These are phyloP conservation scores for Leishmania gerbilli DNA, from an alignment of 208 protist genomes.

Conservation along the genomic window DNA sequence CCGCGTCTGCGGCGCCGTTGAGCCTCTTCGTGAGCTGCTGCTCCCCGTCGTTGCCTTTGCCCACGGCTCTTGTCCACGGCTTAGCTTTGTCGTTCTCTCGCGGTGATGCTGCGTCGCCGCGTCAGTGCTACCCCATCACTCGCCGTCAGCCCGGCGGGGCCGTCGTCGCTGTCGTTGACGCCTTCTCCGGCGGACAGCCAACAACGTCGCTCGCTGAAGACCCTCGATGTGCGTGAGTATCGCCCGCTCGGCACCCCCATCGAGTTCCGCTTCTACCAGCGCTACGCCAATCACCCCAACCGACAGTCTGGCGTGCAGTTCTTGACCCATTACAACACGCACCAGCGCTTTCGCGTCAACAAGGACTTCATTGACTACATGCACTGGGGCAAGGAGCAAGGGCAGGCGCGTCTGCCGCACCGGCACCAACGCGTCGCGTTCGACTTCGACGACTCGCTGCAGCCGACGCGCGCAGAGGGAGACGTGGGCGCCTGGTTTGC, in stretches of 20 bases:
- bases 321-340: slow-evolving; percentile 89
- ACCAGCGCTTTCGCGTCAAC: slow-evolving; percentile 87
- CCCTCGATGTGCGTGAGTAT: slow-evolving; percentile 87
- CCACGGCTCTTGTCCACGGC: neutral
- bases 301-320: slow-evolving; percentile 89
- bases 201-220: slow-evolving; percentile 69
- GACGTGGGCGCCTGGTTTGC: slow-evolving; percentile 55
- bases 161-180: neutral
- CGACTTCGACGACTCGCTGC: slow-evolving; percentile 88
- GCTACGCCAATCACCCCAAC: slow-evolving; percentile 91
- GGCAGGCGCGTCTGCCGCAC: slow-evolving; percentile 87
- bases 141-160: neutral
- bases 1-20: neutral
- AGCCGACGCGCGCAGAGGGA: slow-evolving; percentile 57
- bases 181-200: neutral
- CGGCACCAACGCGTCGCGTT: slow-evolving; percentile 91
- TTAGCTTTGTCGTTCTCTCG: neutral
- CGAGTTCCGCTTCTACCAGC: slow-evolving; percentile 93
- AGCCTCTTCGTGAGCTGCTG: neutral
- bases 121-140: slow-evolving; percentile 9
- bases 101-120: slow-evolving; percentile 25
- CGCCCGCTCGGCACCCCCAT: slow-evolving; percentile 82
- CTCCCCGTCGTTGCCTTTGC: neutral
- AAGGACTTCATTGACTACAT: slow-evolving; percentile 93
- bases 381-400: slow-evolving; percentile 91